phyloP scores from a whole-genome alignment of 1,284 basidiomycete species.

The Leccinum subfulvum region DNA sequence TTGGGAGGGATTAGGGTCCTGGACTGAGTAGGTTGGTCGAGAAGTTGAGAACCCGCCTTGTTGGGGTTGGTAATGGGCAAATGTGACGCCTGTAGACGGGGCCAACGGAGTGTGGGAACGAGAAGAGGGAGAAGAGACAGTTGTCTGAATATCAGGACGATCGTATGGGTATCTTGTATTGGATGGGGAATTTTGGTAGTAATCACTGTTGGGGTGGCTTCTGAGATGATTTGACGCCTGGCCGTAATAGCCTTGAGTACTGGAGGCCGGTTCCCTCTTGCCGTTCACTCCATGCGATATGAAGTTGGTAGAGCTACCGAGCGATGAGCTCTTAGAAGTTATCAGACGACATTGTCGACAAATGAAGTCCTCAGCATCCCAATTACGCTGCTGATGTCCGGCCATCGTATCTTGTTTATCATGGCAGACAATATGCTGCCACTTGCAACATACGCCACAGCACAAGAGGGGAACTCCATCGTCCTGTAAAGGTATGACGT shows the following conservation, averaged over 20 bases:
- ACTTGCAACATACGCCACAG: slow-evolving; percentile 75
- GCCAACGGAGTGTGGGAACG: slow-evolving; percentile 21
- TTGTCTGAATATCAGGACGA: slow-evolving; percentile 20
- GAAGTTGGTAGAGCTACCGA: slow-evolving; percentile 9
- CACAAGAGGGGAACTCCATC: slow-evolving; percentile 75
- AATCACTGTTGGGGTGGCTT: slow-evolving; percentile 17
- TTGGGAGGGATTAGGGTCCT: slow-evolving; percentile 24
- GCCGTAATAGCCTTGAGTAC: slow-evolving; percentile 13
- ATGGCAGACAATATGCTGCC: slow-evolving; percentile 83
- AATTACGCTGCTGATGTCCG: slow-evolving; percentile 64
- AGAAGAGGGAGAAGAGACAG: slow-evolving; percentile 16
- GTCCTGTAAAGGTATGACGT: slow-evolving; percentile 47
- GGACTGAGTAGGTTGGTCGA: slow-evolving; percentile 30
- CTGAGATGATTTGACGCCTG: slow-evolving; percentile 16
- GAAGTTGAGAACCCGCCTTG: slow-evolving; percentile 37
- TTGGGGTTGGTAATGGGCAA: slow-evolving; percentile 36
- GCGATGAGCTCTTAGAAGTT: slow-evolving; percentile 14
- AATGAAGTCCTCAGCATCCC: slow-evolving; percentile 67
- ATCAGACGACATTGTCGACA: slow-evolving; percentile 49
- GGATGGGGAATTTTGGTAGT: slow-evolving; percentile 18
- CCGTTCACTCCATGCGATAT: slow-evolving; percentile 10
- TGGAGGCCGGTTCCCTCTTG: slow-evolving; percentile 14
- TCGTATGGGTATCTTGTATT: slow-evolving; percentile 25
- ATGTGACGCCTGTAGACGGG: slow-evolving; percentile 29
- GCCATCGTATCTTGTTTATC: slow-evolving; percentile 58